Base-by-base conservation (phyloP, 2,329 filamentous ascomycete genomes). In the Alternaria arborescens region DNA sequence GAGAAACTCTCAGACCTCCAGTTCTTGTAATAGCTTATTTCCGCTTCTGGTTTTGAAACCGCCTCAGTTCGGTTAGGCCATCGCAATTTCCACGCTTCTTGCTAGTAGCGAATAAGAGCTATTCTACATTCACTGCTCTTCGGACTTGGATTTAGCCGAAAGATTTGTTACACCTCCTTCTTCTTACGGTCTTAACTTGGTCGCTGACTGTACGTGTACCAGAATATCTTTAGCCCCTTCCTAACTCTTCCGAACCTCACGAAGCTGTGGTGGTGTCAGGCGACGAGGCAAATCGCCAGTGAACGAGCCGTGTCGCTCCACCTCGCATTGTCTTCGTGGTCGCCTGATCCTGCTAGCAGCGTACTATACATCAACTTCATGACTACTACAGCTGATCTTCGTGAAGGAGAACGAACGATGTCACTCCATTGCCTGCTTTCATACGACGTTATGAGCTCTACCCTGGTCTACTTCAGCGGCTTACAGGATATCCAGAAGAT, bases 121-220 rank as follows among this genome's bases (percentile, higher is more conserved):
- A 26, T 12, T 34, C 16, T 22, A 24, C 46, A 8, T 22, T 50
- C 30, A 24, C 46, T 38, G 8, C 18, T 32, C 8, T 50, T 50
- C 20, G 20, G 20, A 38, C 32, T 38, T 50, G 46, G 14, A 22
- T 24, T 11, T 4, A 36, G 46, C 46, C 46, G 32, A 50, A n/a
- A 38, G 18, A 50, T 50, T 36, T 50, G 34, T 50, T 50, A 50
- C 46, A 50, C 46, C 46, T 50, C 46, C 46, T 50, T 50, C 46
- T 50, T 50, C 30, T 36, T 50, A 50, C 20, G 20, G 46, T 32
- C 46, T 50, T 11, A 48, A 26, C 12, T 36, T n/a, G 46, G 7
- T 38, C 12, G 32, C 32, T 50, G 46, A 50, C 32, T 50, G 20
- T 24, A 10, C 46, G 36, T 7, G 34, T 50, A 50, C 46, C 36